Evolutionary conservation across 106 monocot genomes (phyloP).

Genomic region (Agapanthus africanus): DNA sequence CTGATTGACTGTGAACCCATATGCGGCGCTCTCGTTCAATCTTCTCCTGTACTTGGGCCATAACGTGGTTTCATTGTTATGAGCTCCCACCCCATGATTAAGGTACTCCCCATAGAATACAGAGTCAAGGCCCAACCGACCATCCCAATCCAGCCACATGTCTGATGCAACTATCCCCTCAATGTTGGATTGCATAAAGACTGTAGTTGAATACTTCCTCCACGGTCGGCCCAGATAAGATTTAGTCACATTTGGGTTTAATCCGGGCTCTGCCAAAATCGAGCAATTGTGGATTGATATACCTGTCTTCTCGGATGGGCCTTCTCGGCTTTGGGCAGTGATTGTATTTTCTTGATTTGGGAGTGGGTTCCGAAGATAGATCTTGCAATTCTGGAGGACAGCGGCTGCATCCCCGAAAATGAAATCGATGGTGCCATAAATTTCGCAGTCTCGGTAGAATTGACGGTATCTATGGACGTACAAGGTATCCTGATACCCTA

Average conservation of each 20-base stretch:
- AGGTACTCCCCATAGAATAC: constrained; percentile 50
- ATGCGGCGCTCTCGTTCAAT: constrained; percentile 25
- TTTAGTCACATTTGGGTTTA: neutral
- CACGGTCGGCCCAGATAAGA: constrained; percentile 52
- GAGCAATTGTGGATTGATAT: too few relatives aligned
- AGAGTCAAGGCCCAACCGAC: constrained; percentile 21
- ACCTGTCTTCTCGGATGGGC: neutral
- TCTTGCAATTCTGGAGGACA: neutral
- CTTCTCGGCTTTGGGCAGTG: constrained; percentile 3
- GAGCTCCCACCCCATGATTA: constrained; percentile 34
- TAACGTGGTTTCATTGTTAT: too few relatives aligned
- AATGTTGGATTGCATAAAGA: constrained; percentile 34
- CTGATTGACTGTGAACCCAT: constrained; percentile 19
- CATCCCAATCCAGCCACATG: constrained; percentile 36
- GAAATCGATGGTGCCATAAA: too few relatives aligned
- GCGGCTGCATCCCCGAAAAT: too few relatives aligned
- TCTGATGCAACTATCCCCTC: constrained; percentile 30
- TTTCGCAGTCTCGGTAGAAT: constrained; percentile 15
- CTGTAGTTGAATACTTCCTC: constrained; percentile 39
- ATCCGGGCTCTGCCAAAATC: neutral
- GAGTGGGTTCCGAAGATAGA: neutral
- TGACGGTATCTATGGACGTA: constrained; percentile 4
- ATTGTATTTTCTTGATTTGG: neutral
- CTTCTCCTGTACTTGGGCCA: constrained; percentile 25
- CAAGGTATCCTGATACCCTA: constrained; percentile 24